A percentile compares a stretch with the other conserved stretches of the same genome.
These are phyloP conservation scores for Colletotrichum sansevieriae DNA, from an alignment of 2,329 filamentous ascomycete genomes.

Conservation along the genomic window DNA sequence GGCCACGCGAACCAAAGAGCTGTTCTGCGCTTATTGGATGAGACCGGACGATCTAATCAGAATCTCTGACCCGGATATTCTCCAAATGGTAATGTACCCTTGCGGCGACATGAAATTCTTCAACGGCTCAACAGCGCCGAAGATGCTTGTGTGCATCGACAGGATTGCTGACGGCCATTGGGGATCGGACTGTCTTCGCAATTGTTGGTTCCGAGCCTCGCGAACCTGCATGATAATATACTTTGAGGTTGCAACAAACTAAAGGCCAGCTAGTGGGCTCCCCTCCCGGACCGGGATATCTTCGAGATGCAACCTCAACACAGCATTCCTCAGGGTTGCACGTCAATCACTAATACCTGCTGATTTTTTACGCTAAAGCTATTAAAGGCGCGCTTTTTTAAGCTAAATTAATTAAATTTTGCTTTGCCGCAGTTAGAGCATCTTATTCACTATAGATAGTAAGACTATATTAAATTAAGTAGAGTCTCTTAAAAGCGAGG, in stretches of 20 bases:
- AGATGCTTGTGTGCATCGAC: slow-evolving; percentile 37
- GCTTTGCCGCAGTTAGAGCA: too few relatives aligned
- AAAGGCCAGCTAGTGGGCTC: slow-evolving; percentile 8
- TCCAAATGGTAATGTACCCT: slow-evolving; percentile 15
- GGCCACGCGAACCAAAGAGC: background rate
- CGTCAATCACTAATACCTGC: too few relatives aligned
- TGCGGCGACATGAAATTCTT: slow-evolving; percentile 39
- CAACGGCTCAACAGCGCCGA: slow-evolving; percentile 38
- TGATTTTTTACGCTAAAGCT: too few relatives aligned
- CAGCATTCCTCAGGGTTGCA: background rate
- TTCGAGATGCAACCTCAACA: slow-evolving; percentile 30
- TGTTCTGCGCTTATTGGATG: slow-evolving; percentile 5
- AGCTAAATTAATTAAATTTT: too few relatives aligned
- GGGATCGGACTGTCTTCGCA: slow-evolving; percentile 26
- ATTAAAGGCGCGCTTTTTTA: too few relatives aligned
- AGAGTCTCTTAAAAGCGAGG: too few relatives aligned
- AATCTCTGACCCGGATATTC: slow-evolving; percentile 1
- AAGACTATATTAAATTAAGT: too few relatives aligned
- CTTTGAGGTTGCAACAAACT: slow-evolving; percentile 32
- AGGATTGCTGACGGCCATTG: slow-evolving; percentile 31
- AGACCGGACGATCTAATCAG: slow-evolving; percentile 24
- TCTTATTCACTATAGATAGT: too few relatives aligned
- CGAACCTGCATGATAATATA: slow-evolving; percentile 37
- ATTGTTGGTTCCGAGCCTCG: slow-evolving; percentile 39
- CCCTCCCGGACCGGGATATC: slow-evolving; percentile 35